These are phyloP conservation scores for Papiliotrema flavescens DNA, from an alignment of 1,284 basidiomycete genomes.

Conservation along the genomic window DNA sequence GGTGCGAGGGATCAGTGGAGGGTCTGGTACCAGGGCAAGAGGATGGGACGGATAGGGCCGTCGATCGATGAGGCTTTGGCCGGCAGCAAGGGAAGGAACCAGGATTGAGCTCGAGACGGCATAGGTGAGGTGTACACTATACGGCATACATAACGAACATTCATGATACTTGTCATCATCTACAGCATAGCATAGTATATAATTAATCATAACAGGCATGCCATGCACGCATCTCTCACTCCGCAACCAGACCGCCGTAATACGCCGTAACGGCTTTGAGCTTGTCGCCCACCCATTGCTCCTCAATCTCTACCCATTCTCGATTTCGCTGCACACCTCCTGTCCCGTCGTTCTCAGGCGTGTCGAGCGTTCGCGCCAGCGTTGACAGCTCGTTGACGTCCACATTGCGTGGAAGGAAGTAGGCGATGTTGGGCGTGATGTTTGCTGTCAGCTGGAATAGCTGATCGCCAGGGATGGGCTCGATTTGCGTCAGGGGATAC, in stretches of 20 bases:
- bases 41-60: constrained; percentile 17
- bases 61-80: background rate
- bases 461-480: constrained; percentile 74
- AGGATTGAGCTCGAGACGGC: background rate
- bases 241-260: constrained; percentile 49
- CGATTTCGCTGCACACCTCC: constrained; percentile 10
- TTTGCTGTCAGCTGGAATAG: constrained; percentile 66
- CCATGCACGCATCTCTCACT: constrained; percentile 3
- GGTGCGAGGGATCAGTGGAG: constrained; percentile 10
- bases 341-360: constrained; percentile 2
- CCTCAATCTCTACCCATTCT: constrained; percentile 52
- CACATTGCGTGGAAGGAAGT: constrained; percentile 84
- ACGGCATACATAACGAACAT: background rate
- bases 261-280: constrained; percentile 55
- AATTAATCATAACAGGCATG: background rate
- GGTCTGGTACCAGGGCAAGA: constrained; percentile 19
- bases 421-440: constrained; percentile 77
- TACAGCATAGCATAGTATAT: background rate
- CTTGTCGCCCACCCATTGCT: constrained; percentile 54
- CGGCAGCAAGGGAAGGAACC: background rate
- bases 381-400: constrained; percentile 67
- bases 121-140: background rate
- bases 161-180: background rate
- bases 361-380: constrained; percentile 47
- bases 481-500: constrained; percentile 67